Percentiles rank a stretch among this genome's conserved stretches.
phyloP scores from a whole-genome alignment of 108 stramenopile species.

The Skeletonema menzelii region DNA sequence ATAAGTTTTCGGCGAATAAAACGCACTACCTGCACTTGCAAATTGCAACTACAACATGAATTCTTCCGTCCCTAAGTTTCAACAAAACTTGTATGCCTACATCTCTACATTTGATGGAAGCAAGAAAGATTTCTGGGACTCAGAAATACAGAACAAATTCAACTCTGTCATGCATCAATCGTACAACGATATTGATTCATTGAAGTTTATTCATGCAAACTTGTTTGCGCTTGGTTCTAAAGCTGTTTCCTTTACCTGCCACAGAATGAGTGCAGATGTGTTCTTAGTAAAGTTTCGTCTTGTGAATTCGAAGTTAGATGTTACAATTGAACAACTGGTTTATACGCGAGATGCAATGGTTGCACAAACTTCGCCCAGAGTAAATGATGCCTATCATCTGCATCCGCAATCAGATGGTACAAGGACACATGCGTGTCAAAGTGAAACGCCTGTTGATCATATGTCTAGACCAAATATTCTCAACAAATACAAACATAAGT shows the following conservation, averaged over 20 bases:
- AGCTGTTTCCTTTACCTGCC: neutral
- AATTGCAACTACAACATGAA: neutral
- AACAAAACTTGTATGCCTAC: neutral
- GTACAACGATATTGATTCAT: neutral
- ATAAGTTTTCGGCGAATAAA: too few species aligned
- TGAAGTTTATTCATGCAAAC: neutral
- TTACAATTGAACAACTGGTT: neutral
- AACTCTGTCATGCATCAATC: neutral
- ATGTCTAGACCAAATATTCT: too few species aligned
- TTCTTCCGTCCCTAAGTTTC: neutral
- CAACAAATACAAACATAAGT: neutral
- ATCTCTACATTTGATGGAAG: neutral
- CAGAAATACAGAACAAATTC: neutral
- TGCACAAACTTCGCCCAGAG: neutral
- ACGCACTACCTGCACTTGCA: neutral
- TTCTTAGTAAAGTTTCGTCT: neutral
- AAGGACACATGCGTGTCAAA: neutral
- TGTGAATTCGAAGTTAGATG: neutral
- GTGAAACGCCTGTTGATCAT: too few species aligned
- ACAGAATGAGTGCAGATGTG: neutral
- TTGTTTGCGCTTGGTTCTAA: neutral
- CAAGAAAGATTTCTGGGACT: neutral
- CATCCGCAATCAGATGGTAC: neutral
- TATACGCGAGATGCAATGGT: neutral
- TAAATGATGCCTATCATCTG: neutral